These are phyloP conservation scores for Monascus purpureus DNA, from an alignment of 495 filamentous ascomycete genomes.

Conservation along the genomic window DNA sequence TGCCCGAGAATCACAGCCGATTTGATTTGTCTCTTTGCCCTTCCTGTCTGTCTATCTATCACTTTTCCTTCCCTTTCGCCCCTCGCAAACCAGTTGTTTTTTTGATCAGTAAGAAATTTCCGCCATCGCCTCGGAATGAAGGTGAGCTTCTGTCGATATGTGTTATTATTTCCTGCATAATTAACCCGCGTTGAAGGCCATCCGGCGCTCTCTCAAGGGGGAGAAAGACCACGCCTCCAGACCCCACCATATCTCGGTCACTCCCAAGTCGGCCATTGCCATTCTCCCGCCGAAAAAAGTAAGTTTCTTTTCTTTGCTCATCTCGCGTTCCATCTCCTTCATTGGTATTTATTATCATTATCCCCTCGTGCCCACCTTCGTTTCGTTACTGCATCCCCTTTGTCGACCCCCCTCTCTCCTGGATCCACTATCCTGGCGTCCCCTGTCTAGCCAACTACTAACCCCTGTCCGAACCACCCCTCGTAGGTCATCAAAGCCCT, in stretches of 20 bases:
- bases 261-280: constrained; percentile 84
- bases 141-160: too few species aligned
- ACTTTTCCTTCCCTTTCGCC: too few species aligned
- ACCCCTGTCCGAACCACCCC: constrained; percentile 7
- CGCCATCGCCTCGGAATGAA: too few species aligned
- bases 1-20: too few species aligned
- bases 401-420: constrained; percentile 2
- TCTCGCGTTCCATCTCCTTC: neutral
- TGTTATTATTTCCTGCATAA: too few species aligned
- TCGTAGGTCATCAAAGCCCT: constrained; percentile 98
- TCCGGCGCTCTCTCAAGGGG: constrained; percentile 76
- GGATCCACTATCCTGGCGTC: too few species aligned
- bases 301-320: constrained; percentile 8
- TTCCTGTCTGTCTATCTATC: too few species aligned
- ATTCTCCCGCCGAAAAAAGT: constrained; percentile 97
- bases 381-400: neutral
- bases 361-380: constrained; percentile 1
- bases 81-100: too few species aligned
- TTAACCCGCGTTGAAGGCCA: too few species aligned
- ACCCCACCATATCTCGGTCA: constrained; percentile 65
- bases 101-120: too few species aligned
- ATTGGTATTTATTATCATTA: constrained; percentile 2
- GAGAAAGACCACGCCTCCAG: constrained; percentile 65
- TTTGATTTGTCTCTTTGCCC: too few species aligned
- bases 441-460: too few species aligned